Evolutionary conservation across 768 basidiomycete species (phyloP).

Genomic region (Pisolithus microcarpus): DNA sequence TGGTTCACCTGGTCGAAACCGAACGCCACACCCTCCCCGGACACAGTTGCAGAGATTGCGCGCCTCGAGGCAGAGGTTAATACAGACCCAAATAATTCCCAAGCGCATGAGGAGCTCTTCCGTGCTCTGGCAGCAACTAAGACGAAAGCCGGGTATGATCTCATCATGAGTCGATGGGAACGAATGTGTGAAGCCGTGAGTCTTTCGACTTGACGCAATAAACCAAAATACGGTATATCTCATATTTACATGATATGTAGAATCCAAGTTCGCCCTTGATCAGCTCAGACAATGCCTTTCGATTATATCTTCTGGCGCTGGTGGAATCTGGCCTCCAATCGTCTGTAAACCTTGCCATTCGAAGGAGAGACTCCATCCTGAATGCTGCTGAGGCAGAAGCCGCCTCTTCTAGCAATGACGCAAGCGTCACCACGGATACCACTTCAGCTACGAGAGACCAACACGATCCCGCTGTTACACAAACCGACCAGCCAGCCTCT

Average conservation of each 20-base stretch:
- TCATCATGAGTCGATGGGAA: conserved; percentile 77
- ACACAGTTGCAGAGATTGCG: conserved; percentile 63
- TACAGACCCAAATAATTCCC: conserved; percentile 58
- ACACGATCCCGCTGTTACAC: conserved; percentile 5
- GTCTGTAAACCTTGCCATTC: conserved; percentile 59
- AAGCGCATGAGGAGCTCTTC: conserved; percentile 64
- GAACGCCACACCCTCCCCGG: conserved; percentile 47
- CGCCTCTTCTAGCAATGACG: conserved; percentile 5
- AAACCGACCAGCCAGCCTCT: conserved; percentile 10
- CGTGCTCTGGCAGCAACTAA: conserved; percentile 60
- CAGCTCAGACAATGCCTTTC: conserved; percentile 64
- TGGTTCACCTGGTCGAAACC: conserved; percentile 34
- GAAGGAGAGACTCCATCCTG: conserved; percentile 59
- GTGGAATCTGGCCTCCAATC: conserved; percentile 49
- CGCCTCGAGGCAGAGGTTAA: conserved; percentile 74
- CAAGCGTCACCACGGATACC: conserved; percentile 10
- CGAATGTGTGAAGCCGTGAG: conserved; percentile 76
- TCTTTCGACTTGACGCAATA: conserved; percentile 10
- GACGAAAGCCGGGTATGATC: conserved; percentile 60
- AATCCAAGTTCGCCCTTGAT: conserved; percentile 64
- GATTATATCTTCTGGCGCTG: conserved; percentile 66
- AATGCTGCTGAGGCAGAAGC: conserved; percentile 26
- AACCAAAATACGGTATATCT: conserved; percentile 5
- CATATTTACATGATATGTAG: conserved; percentile 29
- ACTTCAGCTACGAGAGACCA: conserved; percentile 10